Evolutionary conservation across 306 rosid genomes (phyloP), one percentile per base, ranked within the genome.

Genomic region (Begonia masoniana): DNA sequence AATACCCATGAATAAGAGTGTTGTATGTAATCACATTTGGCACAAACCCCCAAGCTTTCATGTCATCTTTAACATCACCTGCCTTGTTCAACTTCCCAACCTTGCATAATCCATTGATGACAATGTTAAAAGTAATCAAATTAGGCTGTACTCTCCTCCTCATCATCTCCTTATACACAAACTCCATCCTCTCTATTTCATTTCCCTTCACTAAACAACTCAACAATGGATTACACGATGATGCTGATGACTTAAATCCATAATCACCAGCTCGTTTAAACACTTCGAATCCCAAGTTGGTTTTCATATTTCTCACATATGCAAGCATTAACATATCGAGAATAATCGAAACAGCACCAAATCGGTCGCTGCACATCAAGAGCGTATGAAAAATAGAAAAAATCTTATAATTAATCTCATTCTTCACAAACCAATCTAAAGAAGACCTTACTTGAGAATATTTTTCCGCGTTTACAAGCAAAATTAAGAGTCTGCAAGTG

Each of bases 1-100:
- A 84, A 57, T 73, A 63, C 13, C 97, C 93, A 64, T 71, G 77
- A 56, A 88, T 61, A 23, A 88, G 68, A 70, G 79, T 76, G 63
- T 82, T 85, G 56, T 79, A 88, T 7, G 89, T 88, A 67, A 84
- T 78, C 56, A 64, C 71, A 58, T 82, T 70, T 1, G 95, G 95
- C 14, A 35, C 53, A 63, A 82, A 10, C 36, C 94, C 95, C 79
- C 88, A 66, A 13, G 82, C 83, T 72, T 85, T 88, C 74, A 88
- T 80, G 74, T 78, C 97, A 68, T 82, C 75, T 15, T 78, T 47
- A 56, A 67, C 74, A 72, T 85, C 85, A 41, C 70, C 60, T 8
- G 97, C 94, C 74, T 76, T 85, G 49, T 68, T 85, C 77, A 88
- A 74, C 63, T 78, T 88, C 77, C 95, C 97, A 60, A 69, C 83